These are phyloP conservation scores for Glycine tomentella DNA, from an alignment of 306 rosid genomes.

Conservation along the genomic window DNA sequence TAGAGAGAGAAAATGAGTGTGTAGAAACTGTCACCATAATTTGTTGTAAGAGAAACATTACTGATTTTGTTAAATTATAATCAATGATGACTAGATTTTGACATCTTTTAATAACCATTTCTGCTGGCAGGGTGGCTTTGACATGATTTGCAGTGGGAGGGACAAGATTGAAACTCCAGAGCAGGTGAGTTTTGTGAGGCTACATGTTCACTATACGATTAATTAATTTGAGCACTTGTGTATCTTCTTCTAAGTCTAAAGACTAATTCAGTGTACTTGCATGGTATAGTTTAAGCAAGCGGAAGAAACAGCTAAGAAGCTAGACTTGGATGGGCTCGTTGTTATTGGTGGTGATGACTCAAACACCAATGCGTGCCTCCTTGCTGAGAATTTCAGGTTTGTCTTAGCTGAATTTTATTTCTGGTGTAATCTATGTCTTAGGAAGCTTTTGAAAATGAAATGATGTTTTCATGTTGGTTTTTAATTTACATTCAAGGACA, in stretches of 20 bases:
- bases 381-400: slow-evolving; percentile 97
- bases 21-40: background rate
- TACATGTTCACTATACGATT: slow-evolving; percentile 30
- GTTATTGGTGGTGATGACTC: slow-evolving; percentile 99
- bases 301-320: slow-evolving; percentile 80
- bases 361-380: slow-evolving; percentile 98
- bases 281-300: slow-evolving; percentile 90
- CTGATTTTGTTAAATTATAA: background rate
- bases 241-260: background rate
- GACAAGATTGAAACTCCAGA: slow-evolving; percentile 99
- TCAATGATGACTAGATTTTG: slow-evolving; percentile 14
- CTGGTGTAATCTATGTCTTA: slow-evolving; percentile 1
- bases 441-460: slow-evolving; percentile 32
- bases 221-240: slow-evolving; percentile 8
- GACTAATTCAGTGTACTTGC: slow-evolving; percentile 46
- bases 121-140: slow-evolving; percentile 91
- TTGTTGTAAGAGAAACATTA: background rate
- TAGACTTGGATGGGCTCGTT: slow-evolving; percentile 96
- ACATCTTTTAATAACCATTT: slow-evolving; percentile 31
- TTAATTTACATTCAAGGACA: background rate
- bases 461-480: slow-evolving; percentile 27
- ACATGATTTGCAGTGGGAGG: slow-evolving; percentile 98
- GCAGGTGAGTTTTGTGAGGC: slow-evolving; percentile 64
- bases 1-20: background rate
- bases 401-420: slow-evolving; percentile 4